A percentile compares a stretch with the other conserved stretches of the same genome.
Conservation (phyloP, 352 stramenopile genomes). For the Phytophthora rubi region DNA sequence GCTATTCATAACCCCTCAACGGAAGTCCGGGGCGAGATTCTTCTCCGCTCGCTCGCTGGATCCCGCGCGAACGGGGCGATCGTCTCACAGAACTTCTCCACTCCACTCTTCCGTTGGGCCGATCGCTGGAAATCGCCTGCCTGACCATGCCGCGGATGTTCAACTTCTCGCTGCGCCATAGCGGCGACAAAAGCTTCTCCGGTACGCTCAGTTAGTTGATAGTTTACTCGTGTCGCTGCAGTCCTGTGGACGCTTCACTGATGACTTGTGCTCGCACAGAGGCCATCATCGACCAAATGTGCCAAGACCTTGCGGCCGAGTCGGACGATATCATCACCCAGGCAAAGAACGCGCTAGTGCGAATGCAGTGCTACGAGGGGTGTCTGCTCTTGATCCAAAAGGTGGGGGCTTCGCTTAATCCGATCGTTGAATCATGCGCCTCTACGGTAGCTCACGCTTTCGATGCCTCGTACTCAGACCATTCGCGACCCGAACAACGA, state of each 20-base stretch:
- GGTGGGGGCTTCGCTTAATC: slow-evolving; percentile 14
- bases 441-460: background rate
- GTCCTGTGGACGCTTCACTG: background rate
- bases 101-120: slow-evolving; percentile 12
- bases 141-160: slow-evolving; percentile 31
- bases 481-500: slow-evolving; percentile 45
- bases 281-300: slow-evolving; percentile 47
- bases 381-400: slow-evolving; percentile 58
- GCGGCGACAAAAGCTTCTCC: slow-evolving; percentile 47
- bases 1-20: slow-evolving; percentile 33
- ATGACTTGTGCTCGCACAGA: slow-evolving; percentile 16
- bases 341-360: slow-evolving; percentile 35
- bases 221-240: background rate
- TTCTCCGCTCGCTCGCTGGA: slow-evolving; percentile 21
- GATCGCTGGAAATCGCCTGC: slow-evolving; percentile 4
- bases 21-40: slow-evolving; percentile 29
- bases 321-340: slow-evolving; percentile 47
- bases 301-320: slow-evolving; percentile 47
- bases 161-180: slow-evolving; percentile 41
- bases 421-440: background rate
- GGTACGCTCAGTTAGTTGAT: slow-evolving; percentile 23
- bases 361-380: slow-evolving; percentile 53
- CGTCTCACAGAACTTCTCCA: slow-evolving; percentile 9
- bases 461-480: slow-evolving; percentile 25
- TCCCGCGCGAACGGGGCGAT: slow-evolving; percentile 12